These are phyloP conservation scores for Mesostigma viride DNA, from an alignment of 139 green algal species.

Conservation along the genomic window DNA sequence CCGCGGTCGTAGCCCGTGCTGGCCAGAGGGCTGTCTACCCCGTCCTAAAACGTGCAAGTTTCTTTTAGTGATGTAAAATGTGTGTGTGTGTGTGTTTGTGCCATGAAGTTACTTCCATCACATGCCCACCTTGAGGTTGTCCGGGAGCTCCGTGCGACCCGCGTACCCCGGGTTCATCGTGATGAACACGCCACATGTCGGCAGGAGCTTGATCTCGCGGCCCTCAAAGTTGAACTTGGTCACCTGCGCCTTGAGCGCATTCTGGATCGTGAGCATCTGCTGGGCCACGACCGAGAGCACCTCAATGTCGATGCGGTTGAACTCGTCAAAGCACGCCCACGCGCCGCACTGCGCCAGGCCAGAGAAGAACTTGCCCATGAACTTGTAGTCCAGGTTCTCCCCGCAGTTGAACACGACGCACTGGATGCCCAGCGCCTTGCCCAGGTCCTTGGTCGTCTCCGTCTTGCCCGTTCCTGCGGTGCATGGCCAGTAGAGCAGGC, in stretches of 20 bases:
- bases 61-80: too few species aligned
- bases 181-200: slow-evolving; percentile 69
- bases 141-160: slow-evolving; percentile 62
- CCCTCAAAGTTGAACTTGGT: slow-evolving; percentile 76
- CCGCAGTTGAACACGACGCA: slow-evolving; percentile 85
- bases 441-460: slow-evolving; percentile 64
- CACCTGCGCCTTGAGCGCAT: slow-evolving; percentile 72
- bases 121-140: slow-evolving; percentile 61
- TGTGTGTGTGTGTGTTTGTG: too few species aligned
- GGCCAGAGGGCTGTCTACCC: too few species aligned
- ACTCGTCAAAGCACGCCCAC: slow-evolving; percentile 83
- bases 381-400: slow-evolving; percentile 76
- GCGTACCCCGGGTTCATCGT: slow-evolving; percentile 80
- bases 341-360: slow-evolving; percentile 70
- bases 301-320: slow-evolving; percentile 77
- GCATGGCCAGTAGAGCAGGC: too few species aligned
- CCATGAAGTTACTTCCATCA: too few species aligned
- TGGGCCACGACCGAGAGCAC: slow-evolving; percentile 57
- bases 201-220: slow-evolving; percentile 57
- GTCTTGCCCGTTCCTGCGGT: slow-evolving; percentile 71
- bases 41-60: too few species aligned
- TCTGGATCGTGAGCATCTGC: slow-evolving; percentile 48
- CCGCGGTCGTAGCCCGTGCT: too few species aligned
- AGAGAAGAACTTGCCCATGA: slow-evolving; percentile 69
- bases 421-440: slow-evolving; percentile 64